Evolutionary conservation across 306 rosid genomes (phyloP).

Genomic region (Citrullus amarus): DNA sequence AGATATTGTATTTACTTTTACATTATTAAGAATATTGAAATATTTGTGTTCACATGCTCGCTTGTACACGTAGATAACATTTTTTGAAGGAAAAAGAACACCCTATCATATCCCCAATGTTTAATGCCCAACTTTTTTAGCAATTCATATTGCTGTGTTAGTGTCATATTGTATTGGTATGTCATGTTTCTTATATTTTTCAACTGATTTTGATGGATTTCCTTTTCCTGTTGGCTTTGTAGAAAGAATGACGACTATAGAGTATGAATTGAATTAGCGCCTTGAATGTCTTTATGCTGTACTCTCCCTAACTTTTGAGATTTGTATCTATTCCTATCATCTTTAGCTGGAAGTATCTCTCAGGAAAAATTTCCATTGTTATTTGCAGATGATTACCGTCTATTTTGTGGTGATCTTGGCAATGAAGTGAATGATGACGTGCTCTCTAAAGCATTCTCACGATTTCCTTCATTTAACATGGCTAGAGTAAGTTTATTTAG

Average conservation of each 20-base stretch:
- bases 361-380: constrained; percentile 6
- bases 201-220: neutral
- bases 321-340: neutral
- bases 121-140: neutral
- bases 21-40: neutral
- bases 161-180: neutral
- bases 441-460: constrained; percentile 84
- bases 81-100: neutral
- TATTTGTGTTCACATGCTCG: neutral
- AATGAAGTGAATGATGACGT: constrained; percentile 98
- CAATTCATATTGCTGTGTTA: neutral
- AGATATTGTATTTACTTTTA: neutral
- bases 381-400: constrained; percentile 70
- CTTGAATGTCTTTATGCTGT: neutral
- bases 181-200: neutral
- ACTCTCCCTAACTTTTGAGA: neutral
- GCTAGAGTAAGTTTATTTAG: constrained; percentile 55
- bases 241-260: neutral
- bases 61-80: neutral
- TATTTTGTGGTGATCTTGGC: constrained; percentile 94
- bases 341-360: neutral
- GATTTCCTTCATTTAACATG: constrained; percentile 87
- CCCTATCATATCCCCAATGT: neutral
- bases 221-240: neutral
- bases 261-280: neutral